Evolutionary conservation across 208 protist species (phyloP), one percentile per base, ranked within the genome.

Genomic region (Herpetomonas muscarum): DNA sequence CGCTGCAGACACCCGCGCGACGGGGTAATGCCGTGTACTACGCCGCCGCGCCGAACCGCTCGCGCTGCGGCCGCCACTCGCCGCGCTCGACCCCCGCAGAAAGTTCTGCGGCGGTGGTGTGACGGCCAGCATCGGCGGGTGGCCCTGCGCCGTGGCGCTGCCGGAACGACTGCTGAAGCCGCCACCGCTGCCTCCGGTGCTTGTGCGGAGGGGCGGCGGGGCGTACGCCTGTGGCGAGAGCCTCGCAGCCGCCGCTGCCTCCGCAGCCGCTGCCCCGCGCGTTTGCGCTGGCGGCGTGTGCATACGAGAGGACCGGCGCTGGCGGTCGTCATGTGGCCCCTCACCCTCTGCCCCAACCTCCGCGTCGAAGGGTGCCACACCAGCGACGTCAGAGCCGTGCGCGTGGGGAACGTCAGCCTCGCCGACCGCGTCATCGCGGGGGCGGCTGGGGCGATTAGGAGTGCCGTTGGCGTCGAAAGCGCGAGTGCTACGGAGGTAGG

Each of bases 391-490:
- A n/a, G n/a, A n/a, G n/a, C n/a, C n/a, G n/a, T n/a, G n/a, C n/a
- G n/a, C n/a, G n/a, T n/a, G n/a, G n/a, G n/a, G n/a, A n/a, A n/a
- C n/a, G n/a, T n/a, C 34, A 13, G 9, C 34, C 13, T 39, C 34
- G 34, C 9, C 9, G 34, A 6, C 9, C 13, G 34, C 34, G 34
- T 39, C 34, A 39, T 30, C 48, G 5, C 28, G 48, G 28, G 21
- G 29, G 22, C 48, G 48, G 28, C 28, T 53, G 21, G 24, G 24
- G 9, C 48, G 13, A 24, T 53, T 53, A 4, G 48, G 48, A 9
- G 48, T 53, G 48, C 48, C 48, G n/a, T 53, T 24, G 12, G 48
- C 13, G n/a, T 53, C 29, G 48, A 53, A 53, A 6, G 48, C 48
- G 5, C 48, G 7, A 30, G 22, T 36, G 29, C 48, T 53, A 10